Percentiles rank a stretch among this genome's conserved stretches.
These are phyloP conservation scores for Lasiodiplodia hormozganensis DNA, from an alignment of 2,329 filamentous ascomycete species.

Conservation along the genomic window DNA sequence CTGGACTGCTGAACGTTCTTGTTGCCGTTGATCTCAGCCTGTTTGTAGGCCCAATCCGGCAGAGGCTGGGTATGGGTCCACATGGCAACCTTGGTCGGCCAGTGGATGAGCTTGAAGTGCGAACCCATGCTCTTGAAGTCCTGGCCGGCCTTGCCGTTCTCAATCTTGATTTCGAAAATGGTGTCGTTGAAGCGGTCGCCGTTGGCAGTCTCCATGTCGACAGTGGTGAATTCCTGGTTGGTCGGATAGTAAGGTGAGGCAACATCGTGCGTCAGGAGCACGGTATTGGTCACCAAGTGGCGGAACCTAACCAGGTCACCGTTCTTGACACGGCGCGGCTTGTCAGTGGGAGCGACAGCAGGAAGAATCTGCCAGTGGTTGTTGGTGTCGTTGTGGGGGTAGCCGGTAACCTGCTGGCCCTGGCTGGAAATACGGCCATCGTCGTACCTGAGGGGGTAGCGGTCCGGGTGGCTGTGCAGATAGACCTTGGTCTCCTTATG, in stretches of 20 bases:
- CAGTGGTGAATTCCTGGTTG: constrained; percentile 97
- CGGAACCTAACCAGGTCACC: constrained; percentile 86
- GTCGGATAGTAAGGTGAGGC: constrained; percentile 95
- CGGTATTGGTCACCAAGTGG: constrained; percentile 83
- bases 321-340: constrained; percentile 75
- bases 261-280: constrained; percentile 93
- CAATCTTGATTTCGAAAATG: constrained; percentile 89
- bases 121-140: constrained; percentile 90
- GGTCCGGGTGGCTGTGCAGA: constrained; percentile 89
- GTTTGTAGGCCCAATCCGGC: constrained; percentile 97
- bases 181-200: constrained; percentile 84
- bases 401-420: constrained; percentile 95
- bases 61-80: constrained; percentile 96
- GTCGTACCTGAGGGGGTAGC: constrained; percentile 92
- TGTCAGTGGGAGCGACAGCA: constrained; percentile 57
- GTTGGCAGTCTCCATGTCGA: constrained; percentile 73
- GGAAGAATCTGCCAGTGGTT: constrained; percentile 97
- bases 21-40: constrained; percentile 99
- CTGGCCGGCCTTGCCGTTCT: constrained; percentile 79
- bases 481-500: constrained; percentile 99
- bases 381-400: constrained; percentile 98
- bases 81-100: constrained; percentile 96
- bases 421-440: constrained; percentile 97
- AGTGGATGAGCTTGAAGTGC: constrained; percentile 95
- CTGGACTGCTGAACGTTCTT: constrained; percentile 90